These are phyloP conservation scores for Boechera retrofracta DNA, from an alignment of 345 rosid species.

Conservation along the genomic window DNA sequence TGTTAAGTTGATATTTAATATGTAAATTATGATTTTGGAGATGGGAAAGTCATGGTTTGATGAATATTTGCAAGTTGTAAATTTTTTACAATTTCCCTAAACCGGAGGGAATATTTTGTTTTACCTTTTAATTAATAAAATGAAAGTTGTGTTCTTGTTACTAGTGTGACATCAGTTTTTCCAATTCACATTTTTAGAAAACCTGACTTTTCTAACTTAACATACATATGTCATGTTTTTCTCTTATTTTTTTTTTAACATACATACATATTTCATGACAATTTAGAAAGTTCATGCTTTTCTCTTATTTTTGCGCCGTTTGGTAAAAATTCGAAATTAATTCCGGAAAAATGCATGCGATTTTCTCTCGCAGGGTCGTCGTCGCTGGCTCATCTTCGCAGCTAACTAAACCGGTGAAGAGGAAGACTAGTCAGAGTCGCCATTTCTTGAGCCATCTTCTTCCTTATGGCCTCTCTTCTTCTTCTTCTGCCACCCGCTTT, in stretches of 20 bases:
- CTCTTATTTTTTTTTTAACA: too few species aligned
- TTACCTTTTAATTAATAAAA: background rate
- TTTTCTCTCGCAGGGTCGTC: slow-evolving; percentile 43
- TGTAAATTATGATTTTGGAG: too few species aligned
- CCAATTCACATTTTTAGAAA: background rate
- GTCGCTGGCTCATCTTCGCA: slow-evolving; percentile 36
- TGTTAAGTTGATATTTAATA: too few species aligned
- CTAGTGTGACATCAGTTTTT: background rate
- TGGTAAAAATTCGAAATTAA: background rate
- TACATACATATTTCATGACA: background rate
- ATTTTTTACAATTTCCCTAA: background rate
- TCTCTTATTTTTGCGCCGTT: slow-evolving; percentile 1
- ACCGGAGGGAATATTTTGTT: background rate
- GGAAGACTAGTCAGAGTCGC: slow-evolving; percentile 22
- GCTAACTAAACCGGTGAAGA: slow-evolving; percentile 32
- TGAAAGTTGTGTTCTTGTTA: background rate
- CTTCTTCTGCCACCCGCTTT: too few species aligned
- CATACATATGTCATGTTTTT: too few species aligned
- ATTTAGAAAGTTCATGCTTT: background rate
- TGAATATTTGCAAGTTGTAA: background rate
- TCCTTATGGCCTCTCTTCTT: background rate
- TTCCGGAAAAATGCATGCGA: slow-evolving; percentile 48
- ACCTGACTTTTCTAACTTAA: too few species aligned
- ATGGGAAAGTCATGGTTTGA: background rate
- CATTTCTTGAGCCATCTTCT: slow-evolving; percentile 25